Evolutionary conservation across 2,329 filamentous ascomycete species (phyloP).

Genomic region (Colletotrichum salicis): DNA sequence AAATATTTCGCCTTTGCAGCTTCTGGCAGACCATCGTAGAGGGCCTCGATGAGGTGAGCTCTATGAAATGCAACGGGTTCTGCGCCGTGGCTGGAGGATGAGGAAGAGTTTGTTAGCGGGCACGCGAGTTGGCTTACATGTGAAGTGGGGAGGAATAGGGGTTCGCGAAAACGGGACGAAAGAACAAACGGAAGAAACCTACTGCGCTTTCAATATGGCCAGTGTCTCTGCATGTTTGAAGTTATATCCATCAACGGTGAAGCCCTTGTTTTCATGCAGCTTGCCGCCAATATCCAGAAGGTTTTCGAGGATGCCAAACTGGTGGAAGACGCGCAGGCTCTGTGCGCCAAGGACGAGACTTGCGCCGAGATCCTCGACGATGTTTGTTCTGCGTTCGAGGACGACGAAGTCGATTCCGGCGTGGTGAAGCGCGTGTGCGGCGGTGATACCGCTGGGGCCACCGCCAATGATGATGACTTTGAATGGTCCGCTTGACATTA

Average conservation of each 20-base stretch:
- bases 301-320: conserved; percentile 42
- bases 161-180: no score
- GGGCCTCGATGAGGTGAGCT: conserved; percentile 45
- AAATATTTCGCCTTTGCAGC: conserved; percentile 42
- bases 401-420: conserved; percentile 49
- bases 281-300: conserved; percentile 14
- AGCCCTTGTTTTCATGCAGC: background rate
- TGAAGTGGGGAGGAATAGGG: no score
- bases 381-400: conserved; percentile 42
- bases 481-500: conserved; percentile 43
- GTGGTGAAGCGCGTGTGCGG: conserved; percentile 43
- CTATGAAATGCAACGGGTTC: conserved; percentile 46
- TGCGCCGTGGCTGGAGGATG: conserved; percentile 40
- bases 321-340: conserved; percentile 43
- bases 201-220: background rate
- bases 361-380: conserved; percentile 43
- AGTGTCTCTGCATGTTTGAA: conserved; percentile 14
- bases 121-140: background rate
- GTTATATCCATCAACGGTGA: conserved; percentile 3
- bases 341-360: conserved; percentile 42
- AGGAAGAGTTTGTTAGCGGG: background rate
- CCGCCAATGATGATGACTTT: conserved; percentile 46
- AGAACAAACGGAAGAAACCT: background rate
- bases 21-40: conserved; percentile 45
- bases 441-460: conserved; percentile 43